A percentile compares a stretch with the other conserved stretches of the same genome.
Evolutionary conservation across 192 early-diverging fungal genomes (phyloP).

Genomic region (Backusella australiensis): DNA sequence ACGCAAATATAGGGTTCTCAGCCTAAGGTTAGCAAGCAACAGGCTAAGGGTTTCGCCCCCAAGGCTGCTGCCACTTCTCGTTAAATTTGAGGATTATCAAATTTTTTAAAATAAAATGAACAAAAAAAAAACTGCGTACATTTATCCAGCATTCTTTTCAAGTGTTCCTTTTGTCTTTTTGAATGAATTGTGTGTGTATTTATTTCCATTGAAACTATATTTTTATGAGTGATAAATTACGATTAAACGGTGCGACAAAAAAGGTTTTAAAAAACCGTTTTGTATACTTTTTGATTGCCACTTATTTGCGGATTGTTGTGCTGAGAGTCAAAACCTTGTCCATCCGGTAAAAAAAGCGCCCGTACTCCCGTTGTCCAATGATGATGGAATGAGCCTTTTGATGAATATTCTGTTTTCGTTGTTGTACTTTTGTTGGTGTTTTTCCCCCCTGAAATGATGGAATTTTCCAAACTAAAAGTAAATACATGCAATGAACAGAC

Average conservation of each 20-base stretch:
- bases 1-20: slow-evolving; percentile 18
- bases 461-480: background rate
- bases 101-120: slow-evolving; percentile 12
- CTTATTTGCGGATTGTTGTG: background rate
- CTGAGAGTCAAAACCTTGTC: slow-evolving; percentile 4
- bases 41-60: slow-evolving; percentile 73
- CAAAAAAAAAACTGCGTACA: background rate
- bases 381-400: background rate
- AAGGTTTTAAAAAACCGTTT: no score
- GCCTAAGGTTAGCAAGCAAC: slow-evolving; percentile 80
- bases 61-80: slow-evolving; percentile 82
- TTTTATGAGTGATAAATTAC: background rate
- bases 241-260: background rate
- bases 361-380: background rate
- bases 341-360: background rate
- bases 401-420: background rate
- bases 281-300: no score
- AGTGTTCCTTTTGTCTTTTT: background rate
- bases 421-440: background rate
- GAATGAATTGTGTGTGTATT: background rate
- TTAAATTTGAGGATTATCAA: slow-evolving; percentile 46
- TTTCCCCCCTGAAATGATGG: background rate
- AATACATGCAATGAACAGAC: background rate
- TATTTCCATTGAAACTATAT: no score
- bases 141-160: background rate